phyloP scores from a whole-genome alignment of 1,139 yeast genomes.

The Lodderomyces margitis region DNA sequence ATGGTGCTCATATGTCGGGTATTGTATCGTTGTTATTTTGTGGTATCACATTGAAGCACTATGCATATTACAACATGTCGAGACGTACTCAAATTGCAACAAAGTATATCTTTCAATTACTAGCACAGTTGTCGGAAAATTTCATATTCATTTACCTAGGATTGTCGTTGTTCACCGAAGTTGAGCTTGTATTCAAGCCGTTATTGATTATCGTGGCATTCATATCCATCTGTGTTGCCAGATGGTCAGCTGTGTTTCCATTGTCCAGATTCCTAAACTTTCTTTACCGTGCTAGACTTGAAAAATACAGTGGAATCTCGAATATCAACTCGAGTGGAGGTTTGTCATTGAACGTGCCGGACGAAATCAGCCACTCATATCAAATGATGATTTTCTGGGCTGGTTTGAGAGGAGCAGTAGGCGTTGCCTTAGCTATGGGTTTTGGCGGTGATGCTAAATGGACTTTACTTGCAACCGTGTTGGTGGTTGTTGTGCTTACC shows the following conservation, averaged over 20 bases:
- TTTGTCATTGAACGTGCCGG: constrained; percentile 46
- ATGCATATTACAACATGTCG: constrained; percentile 96
- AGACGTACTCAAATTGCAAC: constrained; percentile 96
- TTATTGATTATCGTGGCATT: constrained; percentile 86
- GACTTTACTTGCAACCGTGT: constrained; percentile 86
- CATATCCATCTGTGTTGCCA: constrained; percentile 85
- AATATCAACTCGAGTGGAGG: neutral
- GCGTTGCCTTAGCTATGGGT: constrained; percentile 98
- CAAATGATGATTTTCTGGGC: constrained; percentile 99
- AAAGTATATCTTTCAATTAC: constrained; percentile 86
- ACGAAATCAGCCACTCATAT: constrained; percentile 91
- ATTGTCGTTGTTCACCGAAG: constrained; percentile 90
- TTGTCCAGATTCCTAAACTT: constrained; percentile 81
- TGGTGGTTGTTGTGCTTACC: constrained; percentile 94
- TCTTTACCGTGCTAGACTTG: constrained; percentile 59
- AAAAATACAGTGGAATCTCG: constrained; percentile 31
- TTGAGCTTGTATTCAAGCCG: constrained; percentile 92
- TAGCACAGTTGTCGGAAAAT: constrained; percentile 94
- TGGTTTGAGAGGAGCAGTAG: constrained; percentile 97
- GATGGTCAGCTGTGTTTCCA: constrained; percentile 98
- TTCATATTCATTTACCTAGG: constrained; percentile 96
- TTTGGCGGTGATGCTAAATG: constrained; percentile 91
- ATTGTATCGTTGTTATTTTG: constrained; percentile 93
- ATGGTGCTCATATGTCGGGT: constrained; percentile 99
- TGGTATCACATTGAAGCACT: constrained; percentile 94